Evolutionary conservation across 768 basidiomycete genomes (phyloP).

Genomic region (Punctularia strigosozonata): DNA sequence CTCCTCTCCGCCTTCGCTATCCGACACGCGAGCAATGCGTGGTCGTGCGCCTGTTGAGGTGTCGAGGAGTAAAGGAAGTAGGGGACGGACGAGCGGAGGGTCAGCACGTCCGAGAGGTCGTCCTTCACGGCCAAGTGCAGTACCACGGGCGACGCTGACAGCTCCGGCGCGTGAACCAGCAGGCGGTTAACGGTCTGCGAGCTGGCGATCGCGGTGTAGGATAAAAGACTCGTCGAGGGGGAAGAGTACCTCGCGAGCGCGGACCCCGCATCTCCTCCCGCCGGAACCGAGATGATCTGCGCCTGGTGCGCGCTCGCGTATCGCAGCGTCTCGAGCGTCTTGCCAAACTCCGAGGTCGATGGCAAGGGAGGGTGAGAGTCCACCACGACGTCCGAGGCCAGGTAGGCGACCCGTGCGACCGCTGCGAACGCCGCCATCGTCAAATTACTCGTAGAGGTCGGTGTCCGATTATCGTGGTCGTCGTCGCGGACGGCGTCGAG

Average conservation of each 20-base stretch:
- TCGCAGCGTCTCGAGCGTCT: slow-evolving; percentile 21
- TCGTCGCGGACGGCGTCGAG: too few relatives aligned
- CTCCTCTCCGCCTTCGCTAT: slow-evolving; percentile 59
- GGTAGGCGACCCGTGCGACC: slow-evolving; percentile 60
- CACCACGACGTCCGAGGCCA: slow-evolving; percentile 56
- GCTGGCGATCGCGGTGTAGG: slow-evolving; percentile 43
- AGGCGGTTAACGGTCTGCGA: slow-evolving; percentile 45
- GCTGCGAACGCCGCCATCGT: slow-evolving; percentile 19
- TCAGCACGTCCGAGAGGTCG: slow-evolving; percentile 64
- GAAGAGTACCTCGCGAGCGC: slow-evolving; percentile 35
- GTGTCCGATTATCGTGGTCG: too few relatives aligned
- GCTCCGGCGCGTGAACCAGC: slow-evolving; percentile 56
- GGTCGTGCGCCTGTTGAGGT: slow-evolving; percentile 77
- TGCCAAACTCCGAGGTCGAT: slow-evolving; percentile 28
- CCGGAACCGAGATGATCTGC: slow-evolving; percentile 37
- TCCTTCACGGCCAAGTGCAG: slow-evolving; percentile 55
- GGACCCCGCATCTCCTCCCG: slow-evolving; percentile 54
- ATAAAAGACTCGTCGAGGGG: slow-evolving; percentile 32
- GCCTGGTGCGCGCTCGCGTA: slow-evolving; percentile 13
- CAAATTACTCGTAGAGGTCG: too few relatives aligned
- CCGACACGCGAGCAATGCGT: slow-evolving; percentile 77
- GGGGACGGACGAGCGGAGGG: slow-evolving; percentile 69
- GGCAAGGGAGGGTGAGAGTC: slow-evolving; percentile 38
- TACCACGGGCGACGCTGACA: slow-evolving; percentile 55
- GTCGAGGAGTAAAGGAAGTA: slow-evolving; percentile 73